A percentile compares a stretch with the other conserved stretches of the same genome.
Conservation (phyloP, 331 rosid genomes). For the Pyracantha coccinea region DNA sequence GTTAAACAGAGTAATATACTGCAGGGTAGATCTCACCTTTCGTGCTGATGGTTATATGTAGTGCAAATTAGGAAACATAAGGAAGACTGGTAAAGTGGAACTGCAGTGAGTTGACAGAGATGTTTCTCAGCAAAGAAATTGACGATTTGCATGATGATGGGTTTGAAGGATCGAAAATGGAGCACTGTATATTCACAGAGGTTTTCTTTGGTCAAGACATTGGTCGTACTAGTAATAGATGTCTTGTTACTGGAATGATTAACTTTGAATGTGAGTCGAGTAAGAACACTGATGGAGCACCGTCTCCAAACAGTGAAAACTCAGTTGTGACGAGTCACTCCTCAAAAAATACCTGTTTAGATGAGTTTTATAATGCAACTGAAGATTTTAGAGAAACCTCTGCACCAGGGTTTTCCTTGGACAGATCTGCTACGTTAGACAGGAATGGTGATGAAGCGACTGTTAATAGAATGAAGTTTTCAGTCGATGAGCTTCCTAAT, state of each 20-base stretch:
- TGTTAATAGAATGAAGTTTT: conserved; percentile 56
- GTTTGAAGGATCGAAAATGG: conserved; percentile 77
- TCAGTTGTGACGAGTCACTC: conserved; percentile 48
- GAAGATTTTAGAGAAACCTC: conserved; percentile 33
- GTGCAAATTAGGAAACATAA: conserved; percentile 18
- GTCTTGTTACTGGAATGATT: conserved; percentile 51
- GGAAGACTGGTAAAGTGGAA: conserved; percentile 23
- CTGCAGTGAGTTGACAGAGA: conserved; percentile 18
- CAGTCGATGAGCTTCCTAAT: conserved; percentile 42
- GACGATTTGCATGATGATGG: conserved; percentile 62
- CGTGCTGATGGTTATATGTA: conserved; percentile 25
- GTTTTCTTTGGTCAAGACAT: conserved; percentile 46
- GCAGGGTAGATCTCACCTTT: conserved; percentile 15
- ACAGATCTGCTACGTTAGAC: conserved; percentile 26
- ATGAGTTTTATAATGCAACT: conserved; percentile 32
- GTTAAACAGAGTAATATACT: conserved; percentile 6
- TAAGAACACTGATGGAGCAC: conserved; percentile 47
- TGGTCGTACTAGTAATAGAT: conserved; percentile 37
- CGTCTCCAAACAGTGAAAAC: conserved; percentile 70
- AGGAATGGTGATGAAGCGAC: conserved; percentile 35
- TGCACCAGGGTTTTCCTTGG: conserved; percentile 32
- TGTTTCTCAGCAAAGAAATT: conserved; percentile 33
- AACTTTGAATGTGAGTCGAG: conserved; percentile 57
- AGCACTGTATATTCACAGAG: conserved; percentile 62
- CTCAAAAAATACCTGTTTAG: conserved; percentile 35